Conservation (phyloP, 2,329 filamentous ascomycete genomes). For the Aspergillus sojae region DNA sequence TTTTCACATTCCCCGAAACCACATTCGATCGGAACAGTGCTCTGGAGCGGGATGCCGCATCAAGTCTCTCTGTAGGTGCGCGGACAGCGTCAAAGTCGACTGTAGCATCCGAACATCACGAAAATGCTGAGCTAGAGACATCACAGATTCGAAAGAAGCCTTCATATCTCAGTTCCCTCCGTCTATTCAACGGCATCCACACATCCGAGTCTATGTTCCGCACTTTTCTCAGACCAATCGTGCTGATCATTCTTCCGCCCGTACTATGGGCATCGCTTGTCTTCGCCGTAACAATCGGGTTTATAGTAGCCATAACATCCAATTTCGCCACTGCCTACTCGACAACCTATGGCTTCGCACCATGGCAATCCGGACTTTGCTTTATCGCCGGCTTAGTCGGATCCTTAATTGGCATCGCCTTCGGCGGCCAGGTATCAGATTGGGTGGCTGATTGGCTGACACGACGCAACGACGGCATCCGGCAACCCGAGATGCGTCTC, state of each 20-base stretch:
- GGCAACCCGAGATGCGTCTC: slow-evolving; percentile 12
- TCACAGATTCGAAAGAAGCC: neutral
- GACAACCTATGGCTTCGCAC: neutral
- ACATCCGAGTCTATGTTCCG: neutral
- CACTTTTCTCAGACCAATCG: neutral
- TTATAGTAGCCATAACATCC: neutral
- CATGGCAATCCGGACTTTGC: neutral
- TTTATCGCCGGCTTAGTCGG: neutral
- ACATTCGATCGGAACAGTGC: neutral
- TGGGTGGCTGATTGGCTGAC: neutral
- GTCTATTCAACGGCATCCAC: neutral
- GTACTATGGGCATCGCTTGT: neutral
- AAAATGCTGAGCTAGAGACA: neutral
- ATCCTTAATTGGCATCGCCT: neutral
- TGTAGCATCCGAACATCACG: neutral
- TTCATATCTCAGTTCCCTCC: neutral
- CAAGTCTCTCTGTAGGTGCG: neutral
- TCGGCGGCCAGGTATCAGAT: neutral
- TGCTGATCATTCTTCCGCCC: neutral
- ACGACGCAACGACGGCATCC: neutral
- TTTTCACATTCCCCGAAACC: neutral
- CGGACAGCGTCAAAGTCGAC: neutral
- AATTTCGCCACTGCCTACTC: neutral
- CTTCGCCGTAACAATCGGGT: neutral
- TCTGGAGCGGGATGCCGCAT: neutral